Evolutionary conservation across 495 filamentous ascomycete species (phyloP).

Genomic region (Glarea lozoyensis): DNA sequence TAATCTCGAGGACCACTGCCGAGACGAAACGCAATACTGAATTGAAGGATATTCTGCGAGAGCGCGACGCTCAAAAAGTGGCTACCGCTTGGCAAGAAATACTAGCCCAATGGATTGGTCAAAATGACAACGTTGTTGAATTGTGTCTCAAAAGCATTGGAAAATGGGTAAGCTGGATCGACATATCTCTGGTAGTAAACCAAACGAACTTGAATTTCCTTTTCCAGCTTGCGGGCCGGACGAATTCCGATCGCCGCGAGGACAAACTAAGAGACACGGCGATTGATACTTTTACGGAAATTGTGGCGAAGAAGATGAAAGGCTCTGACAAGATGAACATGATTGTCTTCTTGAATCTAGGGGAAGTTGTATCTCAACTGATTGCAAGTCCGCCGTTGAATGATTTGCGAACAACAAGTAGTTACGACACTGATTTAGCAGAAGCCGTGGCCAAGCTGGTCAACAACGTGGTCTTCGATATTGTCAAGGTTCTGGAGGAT

Average conservation of each 20-base stretch:
- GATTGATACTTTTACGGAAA: slow-evolving; percentile 88
- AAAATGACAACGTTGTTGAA: slow-evolving; percentile 67
- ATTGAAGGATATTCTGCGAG: slow-evolving; percentile 81
- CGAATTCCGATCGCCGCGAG: slow-evolving; percentile 37
- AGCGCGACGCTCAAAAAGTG: slow-evolving; percentile 77
- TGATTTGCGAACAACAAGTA: slow-evolving; percentile 65
- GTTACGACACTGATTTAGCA: slow-evolving; percentile 89
- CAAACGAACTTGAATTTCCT: slow-evolving; percentile 74
- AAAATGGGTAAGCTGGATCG: slow-evolving; percentile 97
- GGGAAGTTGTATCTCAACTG: slow-evolving; percentile 71
- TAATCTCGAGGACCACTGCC: slow-evolving; percentile 63
- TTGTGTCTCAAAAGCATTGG: slow-evolving; percentile 81
- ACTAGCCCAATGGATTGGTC: slow-evolving; percentile 66
- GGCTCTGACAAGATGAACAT: slow-evolving; percentile 84
- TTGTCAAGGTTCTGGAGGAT: slow-evolving; percentile 66
- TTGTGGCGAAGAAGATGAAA: slow-evolving; percentile 97
- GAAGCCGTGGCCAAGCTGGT: slow-evolving; percentile 94
- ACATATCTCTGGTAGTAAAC: slow-evolving; percentile 87
- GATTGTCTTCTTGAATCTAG: slow-evolving; percentile 82
- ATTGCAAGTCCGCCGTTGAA: slow-evolving; percentile 69
- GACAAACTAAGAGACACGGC: slow-evolving; percentile 78
- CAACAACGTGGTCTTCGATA: slow-evolving; percentile 77
- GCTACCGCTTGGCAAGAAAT: slow-evolving; percentile 87
- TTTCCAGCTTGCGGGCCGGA: slow-evolving; percentile 66
- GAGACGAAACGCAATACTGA: slow-evolving; percentile 73